A percentile compares a stretch with the other conserved stretches of the same genome.
Conservation (phyloP, 805 yeast genomes). For the Yamadazyma endophytica region DNA sequence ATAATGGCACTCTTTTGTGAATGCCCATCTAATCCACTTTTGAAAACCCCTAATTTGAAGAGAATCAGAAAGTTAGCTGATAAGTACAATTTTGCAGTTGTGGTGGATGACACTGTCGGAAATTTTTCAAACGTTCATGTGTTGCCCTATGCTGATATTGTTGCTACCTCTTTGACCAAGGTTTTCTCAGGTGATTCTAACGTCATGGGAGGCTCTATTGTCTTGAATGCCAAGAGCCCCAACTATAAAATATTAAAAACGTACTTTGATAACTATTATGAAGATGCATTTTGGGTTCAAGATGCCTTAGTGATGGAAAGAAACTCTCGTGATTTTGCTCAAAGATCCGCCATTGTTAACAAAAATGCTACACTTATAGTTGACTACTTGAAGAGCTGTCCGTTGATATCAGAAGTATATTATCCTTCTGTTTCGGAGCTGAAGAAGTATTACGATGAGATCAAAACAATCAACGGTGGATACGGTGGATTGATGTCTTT, state of each 20-base stretch:
- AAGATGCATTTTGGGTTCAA: slow-evolving; percentile 84
- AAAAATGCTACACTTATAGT: slow-evolving; percentile 52
- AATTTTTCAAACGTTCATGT: slow-evolving; percentile 82
- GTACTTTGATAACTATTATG: slow-evolving; percentile 50
- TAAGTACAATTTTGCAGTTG: slow-evolving; percentile 69
- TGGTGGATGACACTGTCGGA: slow-evolving; percentile 93
- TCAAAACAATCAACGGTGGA: slow-evolving; percentile 70
- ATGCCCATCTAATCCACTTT: slow-evolving; percentile 91
- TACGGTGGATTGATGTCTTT: slow-evolving; percentile 85
- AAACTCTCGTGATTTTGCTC: slow-evolving; percentile 84
- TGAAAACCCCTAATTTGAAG: slow-evolving; percentile 75
- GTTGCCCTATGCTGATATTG: slow-evolving; percentile 78
- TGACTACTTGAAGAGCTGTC: slow-evolving; percentile 44
- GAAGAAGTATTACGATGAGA: slow-evolving; percentile 62
- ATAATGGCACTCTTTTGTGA: slow-evolving; percentile 84
- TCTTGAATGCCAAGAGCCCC: slow-evolving; percentile 64
- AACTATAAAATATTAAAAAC: slow-evolving; percentile 47
- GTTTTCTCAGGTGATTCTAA: slow-evolving; percentile 92
- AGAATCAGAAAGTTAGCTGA: slow-evolving; percentile 64
- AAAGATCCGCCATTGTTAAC: slow-evolving; percentile 56
- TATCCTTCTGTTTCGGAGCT: slow-evolving; percentile 65
- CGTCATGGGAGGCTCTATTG: slow-evolving; percentile 90
- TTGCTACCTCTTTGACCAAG: slow-evolving; percentile 84
- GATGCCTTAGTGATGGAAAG: slow-evolving; percentile 91
- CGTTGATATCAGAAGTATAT: slow-evolving; percentile 58